Percentiles rank a stretch among this genome's conserved stretches.
Evolutionary conservation across 345 rosid species (phyloP).

Genomic region (Physaria fendleri): DNA sequence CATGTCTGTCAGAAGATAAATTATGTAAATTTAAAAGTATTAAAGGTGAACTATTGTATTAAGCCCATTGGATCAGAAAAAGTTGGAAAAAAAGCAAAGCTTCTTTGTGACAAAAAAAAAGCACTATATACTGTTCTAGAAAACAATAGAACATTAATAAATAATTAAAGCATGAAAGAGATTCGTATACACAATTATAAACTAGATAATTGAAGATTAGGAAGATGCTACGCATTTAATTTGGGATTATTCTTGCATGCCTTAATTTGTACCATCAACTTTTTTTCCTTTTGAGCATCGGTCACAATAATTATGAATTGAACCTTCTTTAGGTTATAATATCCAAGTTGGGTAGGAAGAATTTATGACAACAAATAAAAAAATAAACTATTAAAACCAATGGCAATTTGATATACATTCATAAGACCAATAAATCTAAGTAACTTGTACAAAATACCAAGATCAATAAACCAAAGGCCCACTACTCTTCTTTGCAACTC

Average conservation of each 20-base stretch:
- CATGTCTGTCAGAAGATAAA: neutral
- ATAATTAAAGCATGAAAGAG: slow-evolving; percentile 4
- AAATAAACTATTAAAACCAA: neutral
- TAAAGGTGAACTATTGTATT: neutral
- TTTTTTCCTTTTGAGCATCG: slow-evolving; percentile 11
- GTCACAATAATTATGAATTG: slow-evolving; percentile 3
- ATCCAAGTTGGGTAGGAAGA: slow-evolving; percentile 5
- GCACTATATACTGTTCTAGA: neutral
- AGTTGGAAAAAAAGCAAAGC: neutral
- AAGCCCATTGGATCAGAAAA: neutral
- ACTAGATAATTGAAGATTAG: slow-evolving; percentile 2
- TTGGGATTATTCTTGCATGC: slow-evolving; percentile 17
- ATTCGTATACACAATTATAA: slow-evolving; percentile 1
- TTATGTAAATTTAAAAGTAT: neutral
- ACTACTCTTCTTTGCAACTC: too few relatives aligned
- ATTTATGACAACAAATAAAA: too few relatives aligned
- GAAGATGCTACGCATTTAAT: slow-evolving; percentile 20
- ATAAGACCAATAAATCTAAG: too few relatives aligned
- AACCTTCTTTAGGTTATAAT: neutral
- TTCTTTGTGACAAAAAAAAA: neutral
- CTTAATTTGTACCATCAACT: slow-evolving; percentile 11
- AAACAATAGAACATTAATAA: neutral
- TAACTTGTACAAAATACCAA: too few relatives aligned
- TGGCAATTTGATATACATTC: too few relatives aligned
- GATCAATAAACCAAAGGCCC: too few relatives aligned